phyloP scores from a whole-genome alignment of 164 flowering plant genomes.

The Magnolia kwangsiensis region DNA sequence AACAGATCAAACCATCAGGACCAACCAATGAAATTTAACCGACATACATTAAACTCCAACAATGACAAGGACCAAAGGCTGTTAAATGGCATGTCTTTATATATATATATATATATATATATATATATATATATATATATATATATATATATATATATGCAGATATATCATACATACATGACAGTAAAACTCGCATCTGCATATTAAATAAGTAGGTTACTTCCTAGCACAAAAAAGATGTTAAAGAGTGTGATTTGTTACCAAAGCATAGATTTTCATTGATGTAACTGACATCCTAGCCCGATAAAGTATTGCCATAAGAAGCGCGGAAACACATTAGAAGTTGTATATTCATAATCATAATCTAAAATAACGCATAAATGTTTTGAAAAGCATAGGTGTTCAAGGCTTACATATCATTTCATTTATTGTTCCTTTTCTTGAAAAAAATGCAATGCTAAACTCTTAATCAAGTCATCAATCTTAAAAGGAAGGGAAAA shows the following conservation, averaged over 20 bases:
- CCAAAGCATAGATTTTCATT: not conserved
- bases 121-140: too few relatives aligned
- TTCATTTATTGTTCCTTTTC: not conserved
- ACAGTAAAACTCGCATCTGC: not conserved
- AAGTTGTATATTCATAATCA: too few relatives aligned
- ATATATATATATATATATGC: too few relatives aligned
- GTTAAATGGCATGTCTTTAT: not conserved
- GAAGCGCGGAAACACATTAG: too few relatives aligned
- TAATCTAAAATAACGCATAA: too few relatives aligned
- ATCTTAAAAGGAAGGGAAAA: not conserved
- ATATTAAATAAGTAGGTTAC: not conserved
- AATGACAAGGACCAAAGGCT: not conserved
- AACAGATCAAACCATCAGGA: too few relatives aligned
- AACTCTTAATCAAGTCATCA: not conserved
- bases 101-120: too few relatives aligned
- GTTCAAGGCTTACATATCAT: not conserved
- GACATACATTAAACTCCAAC: not conserved
- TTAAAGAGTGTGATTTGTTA: not conserved
- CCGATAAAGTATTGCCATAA: too few relatives aligned
- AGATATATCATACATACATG: not conserved
- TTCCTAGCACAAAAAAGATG: not conserved
- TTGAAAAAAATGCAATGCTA: not conserved
- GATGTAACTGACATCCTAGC: too few relatives aligned
- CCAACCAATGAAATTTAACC: not conserved
- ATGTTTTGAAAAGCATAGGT: not conserved